Evolutionary conservation across 1,284 basidiomycete species (phyloP).

Genomic region (Malassezia globosa): DNA sequence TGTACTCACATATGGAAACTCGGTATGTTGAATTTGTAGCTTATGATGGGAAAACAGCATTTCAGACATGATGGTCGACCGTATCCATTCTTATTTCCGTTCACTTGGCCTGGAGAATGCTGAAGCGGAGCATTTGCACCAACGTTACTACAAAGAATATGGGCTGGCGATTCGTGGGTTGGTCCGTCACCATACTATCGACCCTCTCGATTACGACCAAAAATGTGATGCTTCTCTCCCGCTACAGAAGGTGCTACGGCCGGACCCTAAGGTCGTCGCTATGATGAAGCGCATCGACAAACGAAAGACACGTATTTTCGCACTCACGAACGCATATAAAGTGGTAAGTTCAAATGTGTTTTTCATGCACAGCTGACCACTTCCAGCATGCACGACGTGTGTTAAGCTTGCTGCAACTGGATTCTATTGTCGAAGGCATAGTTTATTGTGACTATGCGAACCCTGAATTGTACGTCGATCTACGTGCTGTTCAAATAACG

Average conservation of each 20-base stretch:
- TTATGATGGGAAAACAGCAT: conserved; percentile 49
- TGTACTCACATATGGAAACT: conserved; percentile 52
- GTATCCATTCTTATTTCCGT: conserved; percentile 71
- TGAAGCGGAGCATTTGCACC: conserved; percentile 63
- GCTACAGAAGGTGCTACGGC: conserved; percentile 65
- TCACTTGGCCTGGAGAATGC: conserved; percentile 58
- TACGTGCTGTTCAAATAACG: too few species aligned
- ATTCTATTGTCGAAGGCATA: conserved; percentile 65
- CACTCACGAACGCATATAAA: conserved; percentile 43
- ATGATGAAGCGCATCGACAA: conserved; percentile 69
- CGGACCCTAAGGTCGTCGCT: conserved; percentile 56
- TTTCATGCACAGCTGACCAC: conserved; percentile 4
- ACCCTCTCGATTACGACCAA: conserved; percentile 72
- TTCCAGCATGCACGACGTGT: conserved; percentile 68
- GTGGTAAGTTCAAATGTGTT: conserved; percentile 18
- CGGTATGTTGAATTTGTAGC: conserved; percentile 1
- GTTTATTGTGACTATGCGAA: conserved; percentile 67
- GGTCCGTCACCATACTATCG: conserved; percentile 65
- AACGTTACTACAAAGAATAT: conserved; percentile 62
- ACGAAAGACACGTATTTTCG: conserved; percentile 56
- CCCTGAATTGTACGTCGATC: conserved; percentile 52
- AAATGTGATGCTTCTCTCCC: conserved; percentile 74
- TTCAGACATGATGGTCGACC: conserved; percentile 63
- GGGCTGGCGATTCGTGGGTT: conserved; percentile 76
- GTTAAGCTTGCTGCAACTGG: conserved; percentile 61